Evolutionary conservation across 2,329 filamentous ascomycete genomes (phyloP).

Genomic region (Botryotinia narcissicola): DNA sequence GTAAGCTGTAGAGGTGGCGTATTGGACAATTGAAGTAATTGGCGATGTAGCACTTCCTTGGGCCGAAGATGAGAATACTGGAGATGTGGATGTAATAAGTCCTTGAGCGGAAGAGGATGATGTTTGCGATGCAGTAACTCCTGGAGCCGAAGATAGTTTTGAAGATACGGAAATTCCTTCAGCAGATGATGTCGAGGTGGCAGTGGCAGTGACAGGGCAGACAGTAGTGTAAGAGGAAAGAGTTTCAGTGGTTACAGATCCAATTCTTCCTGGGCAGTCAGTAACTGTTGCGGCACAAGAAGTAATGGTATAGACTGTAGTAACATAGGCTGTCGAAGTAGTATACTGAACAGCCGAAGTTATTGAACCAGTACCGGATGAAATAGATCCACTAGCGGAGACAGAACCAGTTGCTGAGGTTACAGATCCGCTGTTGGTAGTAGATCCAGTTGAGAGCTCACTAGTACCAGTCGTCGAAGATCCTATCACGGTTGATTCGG

Average conservation of each 20-base stretch:
- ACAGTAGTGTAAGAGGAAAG: conserved; percentile 41
- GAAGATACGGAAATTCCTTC: conserved; percentile 30
- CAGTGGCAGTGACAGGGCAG: conserved; percentile 39
- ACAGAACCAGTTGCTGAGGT: neutral
- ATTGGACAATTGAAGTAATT: neutral
- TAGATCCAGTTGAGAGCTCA: neutral
- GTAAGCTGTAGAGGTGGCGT: conserved; percentile 46
- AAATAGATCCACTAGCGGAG: neutral
- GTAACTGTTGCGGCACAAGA: conserved; percentile 47
- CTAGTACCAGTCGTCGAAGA: neutral
- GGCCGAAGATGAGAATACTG: neutral
- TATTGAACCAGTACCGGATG: neutral
- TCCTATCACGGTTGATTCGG: neutral
- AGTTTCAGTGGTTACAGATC: conserved; percentile 39
- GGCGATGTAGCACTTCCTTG: neutral
- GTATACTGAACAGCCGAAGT: conserved; percentile 3
- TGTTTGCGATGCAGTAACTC: neutral
- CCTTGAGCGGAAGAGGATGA: neutral
- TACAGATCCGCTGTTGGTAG: neutral
- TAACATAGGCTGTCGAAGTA: conserved; percentile 44
- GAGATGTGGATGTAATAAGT: neutral
- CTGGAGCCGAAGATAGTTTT: neutral
- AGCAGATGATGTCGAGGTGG: conserved; percentile 39
- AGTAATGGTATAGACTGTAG: conserved; percentile 50
- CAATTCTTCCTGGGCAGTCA: conserved; percentile 48